Percentiles rank a stretch among this genome's conserved stretches.
phyloP scores from a whole-genome alignment of 306 rosid species.

The Geum urbanum region DNA sequence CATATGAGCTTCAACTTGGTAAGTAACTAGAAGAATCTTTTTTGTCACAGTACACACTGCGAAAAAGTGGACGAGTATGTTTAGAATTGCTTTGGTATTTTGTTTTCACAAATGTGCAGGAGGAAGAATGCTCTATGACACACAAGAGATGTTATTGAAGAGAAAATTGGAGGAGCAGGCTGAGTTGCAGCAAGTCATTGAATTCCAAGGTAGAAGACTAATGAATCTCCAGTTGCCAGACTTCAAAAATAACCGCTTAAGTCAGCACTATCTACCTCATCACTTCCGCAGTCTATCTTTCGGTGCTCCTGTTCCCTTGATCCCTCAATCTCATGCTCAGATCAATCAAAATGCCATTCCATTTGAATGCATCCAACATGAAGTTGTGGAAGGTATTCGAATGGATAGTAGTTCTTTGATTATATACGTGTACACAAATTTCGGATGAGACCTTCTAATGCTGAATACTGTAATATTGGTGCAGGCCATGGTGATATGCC shows the following conservation, averaged over 20 bases:
- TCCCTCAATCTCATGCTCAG: conserved; percentile 44
- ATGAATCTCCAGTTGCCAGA: conserved; percentile 83
- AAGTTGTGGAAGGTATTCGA: conserved; percentile 53
- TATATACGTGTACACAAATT: not conserved
- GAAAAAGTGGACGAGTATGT: not conserved
- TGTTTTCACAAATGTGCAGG: conserved; percentile 36
- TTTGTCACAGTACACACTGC: not conserved
- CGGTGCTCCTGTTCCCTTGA: conserved; percentile 46
- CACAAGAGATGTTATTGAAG: conserved; percentile 65
- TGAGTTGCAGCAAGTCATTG: conserved; percentile 79
- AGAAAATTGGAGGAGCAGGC: conserved; percentile 76
- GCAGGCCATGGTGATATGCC: conserved; percentile 48
- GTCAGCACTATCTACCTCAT: conserved; percentile 64
- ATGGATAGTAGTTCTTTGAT: not conserved
- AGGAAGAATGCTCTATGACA: conserved; percentile 52
- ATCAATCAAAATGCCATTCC: conserved; percentile 39
- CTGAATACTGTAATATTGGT: conserved; percentile 12
- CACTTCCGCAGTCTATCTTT: conserved; percentile 81
- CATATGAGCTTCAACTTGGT: conserved; percentile 41
- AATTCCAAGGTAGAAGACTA: conserved; percentile 77
- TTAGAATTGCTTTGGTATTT: not conserved
- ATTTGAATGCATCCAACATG: conserved; percentile 51
- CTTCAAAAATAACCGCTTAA: conserved; percentile 50
- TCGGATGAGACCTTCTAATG: conserved; percentile 10
- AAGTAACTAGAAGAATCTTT: conserved; percentile 1